These are phyloP conservation scores for Spinacia oleracea DNA, from an alignment of 179 eudicot species.

Conservation along the genomic window DNA sequence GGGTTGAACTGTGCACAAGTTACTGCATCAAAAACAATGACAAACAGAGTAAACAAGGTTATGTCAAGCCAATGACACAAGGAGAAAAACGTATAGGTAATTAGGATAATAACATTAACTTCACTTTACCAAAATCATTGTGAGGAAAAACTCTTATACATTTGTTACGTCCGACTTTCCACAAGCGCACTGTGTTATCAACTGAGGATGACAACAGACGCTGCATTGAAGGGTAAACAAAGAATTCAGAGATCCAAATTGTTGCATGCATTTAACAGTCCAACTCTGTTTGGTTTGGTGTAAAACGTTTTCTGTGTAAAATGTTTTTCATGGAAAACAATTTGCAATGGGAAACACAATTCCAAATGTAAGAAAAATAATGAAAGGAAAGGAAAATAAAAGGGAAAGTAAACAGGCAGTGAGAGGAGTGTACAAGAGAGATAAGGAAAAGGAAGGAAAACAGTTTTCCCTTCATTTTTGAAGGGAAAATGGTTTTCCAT, in stretches of 20 bases:
- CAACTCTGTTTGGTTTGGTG: too few relatives aligned
- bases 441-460: too few relatives aligned
- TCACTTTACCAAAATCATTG: conserved; percentile 66
- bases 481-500: too few relatives aligned
- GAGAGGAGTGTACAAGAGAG: too few relatives aligned
- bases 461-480: too few relatives aligned
- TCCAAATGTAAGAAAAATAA: too few relatives aligned
- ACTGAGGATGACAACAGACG: conserved; percentile 76
- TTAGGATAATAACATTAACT: not conserved
- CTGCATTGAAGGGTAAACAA: conserved; percentile 39
- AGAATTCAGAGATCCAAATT: not conserved
- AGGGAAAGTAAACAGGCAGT: too few relatives aligned
- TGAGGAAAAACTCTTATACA: conserved; percentile 75
- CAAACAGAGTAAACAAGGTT: conserved; percentile 20
- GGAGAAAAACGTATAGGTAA: not conserved
- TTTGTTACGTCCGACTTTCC: conserved; percentile 60
- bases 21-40: conserved; percentile 50
- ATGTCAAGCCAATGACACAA: conserved; percentile 8
- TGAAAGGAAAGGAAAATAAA: too few relatives aligned
- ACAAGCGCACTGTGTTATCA: conserved; percentile 85
- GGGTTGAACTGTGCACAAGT: conserved; percentile 92
- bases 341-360: too few relatives aligned
- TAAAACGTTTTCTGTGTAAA: too few relatives aligned
- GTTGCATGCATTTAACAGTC: too few relatives aligned
- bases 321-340: too few relatives aligned